These are phyloP conservation scores for Hypoxylon sp. DNA, from an alignment of 2,329 filamentous ascomycete genomes.

Conservation along the genomic window DNA sequence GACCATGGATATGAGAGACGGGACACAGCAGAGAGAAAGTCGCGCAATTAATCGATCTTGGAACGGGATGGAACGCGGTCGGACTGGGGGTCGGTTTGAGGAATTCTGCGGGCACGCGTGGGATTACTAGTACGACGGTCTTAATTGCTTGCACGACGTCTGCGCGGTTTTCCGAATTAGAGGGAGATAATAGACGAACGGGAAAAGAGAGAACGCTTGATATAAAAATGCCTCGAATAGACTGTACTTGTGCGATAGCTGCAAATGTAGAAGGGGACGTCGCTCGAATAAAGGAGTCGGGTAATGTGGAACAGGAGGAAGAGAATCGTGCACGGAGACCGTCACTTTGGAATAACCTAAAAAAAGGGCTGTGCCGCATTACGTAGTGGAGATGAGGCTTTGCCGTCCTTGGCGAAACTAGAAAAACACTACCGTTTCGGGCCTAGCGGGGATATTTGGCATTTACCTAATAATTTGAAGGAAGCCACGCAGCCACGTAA, in stretches of 20 bases:
- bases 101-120: constrained; percentile 26
- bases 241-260: constrained; percentile 7
- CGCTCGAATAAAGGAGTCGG: constrained; percentile 22
- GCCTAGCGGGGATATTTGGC: constrained; percentile 14
- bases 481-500: constrained; percentile 11
- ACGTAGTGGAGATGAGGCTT: constrained; percentile 37
- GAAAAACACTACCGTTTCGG: constrained; percentile 26
- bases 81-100: constrained; percentile 17
- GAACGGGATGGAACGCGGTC: constrained; percentile 23
- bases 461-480: constrained; percentile 16
- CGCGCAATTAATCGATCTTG: constrained; percentile 9
- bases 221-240: constrained; percentile 13
- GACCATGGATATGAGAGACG: constrained; percentile 10
- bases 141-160: constrained; percentile 2
- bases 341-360: constrained; percentile 26
- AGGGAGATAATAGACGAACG: background rate
- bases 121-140: constrained; percentile 6
- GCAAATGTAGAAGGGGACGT: constrained; percentile 15
- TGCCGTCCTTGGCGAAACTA: constrained; percentile 29
- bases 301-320: constrained; percentile 30
- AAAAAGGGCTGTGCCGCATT: constrained; percentile 33
- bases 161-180: constrained; percentile 6
- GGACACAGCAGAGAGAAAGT: constrained; percentile 2
- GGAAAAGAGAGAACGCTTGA: background rate
- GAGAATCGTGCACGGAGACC: constrained; percentile 21